These are phyloP conservation scores for Xanthoparmelia taractica DNA, from an alignment of 495 filamentous ascomycete genomes.

Conservation along the genomic window DNA sequence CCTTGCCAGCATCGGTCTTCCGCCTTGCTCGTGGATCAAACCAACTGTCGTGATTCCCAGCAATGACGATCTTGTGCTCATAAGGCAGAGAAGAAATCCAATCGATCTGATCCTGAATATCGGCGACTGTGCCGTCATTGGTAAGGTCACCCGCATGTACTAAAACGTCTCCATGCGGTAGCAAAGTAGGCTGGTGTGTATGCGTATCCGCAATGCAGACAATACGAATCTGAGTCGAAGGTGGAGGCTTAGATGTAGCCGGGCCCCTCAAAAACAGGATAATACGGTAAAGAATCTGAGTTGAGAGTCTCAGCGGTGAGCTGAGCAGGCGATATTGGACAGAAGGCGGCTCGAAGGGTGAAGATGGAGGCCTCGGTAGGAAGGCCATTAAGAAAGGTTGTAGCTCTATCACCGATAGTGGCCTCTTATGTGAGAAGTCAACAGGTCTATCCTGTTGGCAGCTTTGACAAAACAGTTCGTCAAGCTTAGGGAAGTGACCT, in stretches of 20 bases:
- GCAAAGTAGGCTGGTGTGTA: slow-evolving; percentile 48
- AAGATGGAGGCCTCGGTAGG: slow-evolving; percentile 21
- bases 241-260: slow-evolving; percentile 45
- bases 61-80: slow-evolving; percentile 69
- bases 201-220: slow-evolving; percentile 93
- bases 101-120: slow-evolving; percentile 69
- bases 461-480: background rate
- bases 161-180: slow-evolving; percentile 75
- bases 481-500: background rate
- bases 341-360: slow-evolving; percentile 44
- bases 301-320: slow-evolving; percentile 43
- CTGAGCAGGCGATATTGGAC: slow-evolving; percentile 41
- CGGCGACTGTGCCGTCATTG: slow-evolving; percentile 58
- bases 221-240: slow-evolving; percentile 55
- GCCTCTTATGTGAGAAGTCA: background rate
- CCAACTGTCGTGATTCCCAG: slow-evolving; percentile 84
- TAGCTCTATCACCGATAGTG: background rate
- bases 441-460: background rate
- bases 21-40: slow-evolving; percentile 54
- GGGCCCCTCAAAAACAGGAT: slow-evolving; percentile 57
- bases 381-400: slow-evolving; percentile 7
- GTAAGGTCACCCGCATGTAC: slow-evolving; percentile 86
- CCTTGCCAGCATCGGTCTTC: slow-evolving; percentile 37
- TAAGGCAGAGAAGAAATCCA: slow-evolving; percentile 72
- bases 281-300: slow-evolving; percentile 50